Percentiles rank a stretch among this genome's conserved stretches.
phyloP scores from a whole-genome alignment of 2,329 filamentous ascomycete species.

The Pseudohalonectria lignicola region DNA sequence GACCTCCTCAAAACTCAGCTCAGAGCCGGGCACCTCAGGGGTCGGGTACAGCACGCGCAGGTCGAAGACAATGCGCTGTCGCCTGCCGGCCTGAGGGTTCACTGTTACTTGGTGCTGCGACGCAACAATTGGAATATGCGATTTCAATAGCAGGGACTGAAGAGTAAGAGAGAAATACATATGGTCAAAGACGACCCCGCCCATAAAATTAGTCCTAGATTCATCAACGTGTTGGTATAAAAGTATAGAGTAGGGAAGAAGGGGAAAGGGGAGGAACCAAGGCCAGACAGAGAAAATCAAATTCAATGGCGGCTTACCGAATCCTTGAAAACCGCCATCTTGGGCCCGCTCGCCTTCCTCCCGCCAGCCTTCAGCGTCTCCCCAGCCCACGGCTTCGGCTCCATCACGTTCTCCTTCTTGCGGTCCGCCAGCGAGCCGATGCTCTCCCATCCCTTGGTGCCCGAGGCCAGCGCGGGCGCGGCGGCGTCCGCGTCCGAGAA shows the following conservation, averaged over 20 bases:
- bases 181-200: slow-evolving; percentile 21
- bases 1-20: slow-evolving; percentile 87
- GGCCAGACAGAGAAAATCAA: slow-evolving; percentile 12
- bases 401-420: slow-evolving; percentile 86
- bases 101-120: slow-evolving; percentile 66
- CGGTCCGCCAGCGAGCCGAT: slow-evolving; percentile 79
- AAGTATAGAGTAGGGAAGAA: no score
- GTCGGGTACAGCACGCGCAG: slow-evolving; percentile 78
- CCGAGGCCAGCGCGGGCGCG: slow-evolving; percentile 42
- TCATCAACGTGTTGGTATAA: slow-evolving; percentile 66
- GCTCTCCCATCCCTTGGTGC: slow-evolving; percentile 75
- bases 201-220: slow-evolving; percentile 83
- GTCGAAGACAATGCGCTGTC: slow-evolving; percentile 80
- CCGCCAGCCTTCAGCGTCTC: slow-evolving; percentile 83
- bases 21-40: slow-evolving; percentile 56
- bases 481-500: slow-evolving; percentile 68
- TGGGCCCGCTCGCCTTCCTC: slow-evolving; percentile 60
- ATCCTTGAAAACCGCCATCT: slow-evolving; percentile 92
- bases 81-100: slow-evolving; percentile 72
- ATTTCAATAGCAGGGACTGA: slow-evolving; percentile 42
- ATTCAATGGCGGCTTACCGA: slow-evolving; percentile 64
- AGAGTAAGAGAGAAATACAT: slow-evolving; percentile 24
- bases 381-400: slow-evolving; percentile 82
- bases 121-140: slow-evolving; percentile 57
- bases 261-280: slow-evolving; percentile 15